Conservation (phyloP, 1,139 yeast species). For the Candida neerlandica region DNA sequence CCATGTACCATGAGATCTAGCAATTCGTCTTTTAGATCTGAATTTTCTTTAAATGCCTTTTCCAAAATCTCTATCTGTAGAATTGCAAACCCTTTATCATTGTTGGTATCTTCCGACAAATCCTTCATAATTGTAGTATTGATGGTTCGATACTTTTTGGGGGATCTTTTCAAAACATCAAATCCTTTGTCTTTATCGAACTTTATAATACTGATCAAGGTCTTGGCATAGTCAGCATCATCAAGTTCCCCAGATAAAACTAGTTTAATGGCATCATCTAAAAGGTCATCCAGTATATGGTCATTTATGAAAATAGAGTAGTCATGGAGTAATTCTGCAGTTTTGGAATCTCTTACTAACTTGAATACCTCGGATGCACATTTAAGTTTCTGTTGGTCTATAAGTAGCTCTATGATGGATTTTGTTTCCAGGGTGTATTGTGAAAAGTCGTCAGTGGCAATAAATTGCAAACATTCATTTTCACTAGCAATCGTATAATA, state of each 20-base stretch:
- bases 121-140: slow-evolving; percentile 38
- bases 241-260: slow-evolving; percentile 10
- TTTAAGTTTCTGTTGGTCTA: not conserved
- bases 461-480: slow-evolving; percentile 8
- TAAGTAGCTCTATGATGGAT: slow-evolving; percentile 7
- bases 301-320: slow-evolving; percentile 7
- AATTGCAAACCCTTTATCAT: slow-evolving; percentile 27
- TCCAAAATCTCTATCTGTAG: slow-evolving; percentile 43
- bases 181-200: slow-evolving; percentile 31
- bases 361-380: slow-evolving; percentile 10
- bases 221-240: slow-evolving; percentile 14
- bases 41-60: slow-evolving; percentile 21
- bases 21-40: slow-evolving; percentile 22
- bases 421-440: slow-evolving; percentile 1
- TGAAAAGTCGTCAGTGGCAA: slow-evolving; percentile 7
- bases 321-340: not conserved
- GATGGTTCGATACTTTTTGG: slow-evolving; percentile 27
- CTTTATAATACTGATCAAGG: slow-evolving; percentile 34
- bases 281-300: slow-evolving; percentile 18
- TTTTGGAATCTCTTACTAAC: not conserved
- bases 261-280: slow-evolving; percentile 10
- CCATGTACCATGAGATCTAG: slow-evolving; percentile 13
- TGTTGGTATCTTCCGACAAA: slow-evolving; percentile 22
- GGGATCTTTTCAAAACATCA: slow-evolving; percentile 32
- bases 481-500: slow-evolving; percentile 8